Percentiles rank a stretch among this genome's conserved stretches.
phyloP scores from a whole-genome alignment of 2,329 filamentous ascomycete species.

The Penicillium palitans region DNA sequence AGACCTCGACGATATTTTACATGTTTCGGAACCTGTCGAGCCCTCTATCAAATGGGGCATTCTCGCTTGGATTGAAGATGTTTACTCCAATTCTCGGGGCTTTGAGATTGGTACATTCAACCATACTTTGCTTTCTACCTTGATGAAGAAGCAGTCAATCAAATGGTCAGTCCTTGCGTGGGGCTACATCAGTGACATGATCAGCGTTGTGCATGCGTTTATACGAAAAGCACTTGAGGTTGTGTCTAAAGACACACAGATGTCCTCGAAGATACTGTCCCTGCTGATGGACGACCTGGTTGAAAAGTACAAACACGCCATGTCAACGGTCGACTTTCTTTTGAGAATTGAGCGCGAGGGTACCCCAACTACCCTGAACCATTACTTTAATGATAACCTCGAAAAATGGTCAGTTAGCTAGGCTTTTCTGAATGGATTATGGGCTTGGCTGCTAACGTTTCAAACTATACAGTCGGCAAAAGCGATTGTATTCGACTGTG shows the following conservation, averaged over 20 bases:
- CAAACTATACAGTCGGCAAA: not conserved
- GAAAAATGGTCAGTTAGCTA: conserved; percentile 29
- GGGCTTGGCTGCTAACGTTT: not conserved
- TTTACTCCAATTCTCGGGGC: not conserved
- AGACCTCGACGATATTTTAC: not conserved
- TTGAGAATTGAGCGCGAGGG: conserved; percentile 52
- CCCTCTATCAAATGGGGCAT: not conserved
- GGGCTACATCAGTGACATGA: conserved; percentile 53
- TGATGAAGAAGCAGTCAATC: conserved; percentile 55
- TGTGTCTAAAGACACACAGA: conserved; percentile 47
- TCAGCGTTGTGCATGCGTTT: conserved; percentile 56
- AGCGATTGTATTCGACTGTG: not conserved
- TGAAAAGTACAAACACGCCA: conserved; percentile 31
- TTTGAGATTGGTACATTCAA: not conserved
- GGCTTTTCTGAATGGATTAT: not conserved
- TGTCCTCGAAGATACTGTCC: conserved; percentile 47
- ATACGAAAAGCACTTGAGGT: conserved; percentile 45
- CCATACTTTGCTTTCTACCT: not conserved
- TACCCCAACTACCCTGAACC: conserved; percentile 53
- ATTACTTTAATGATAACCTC: conserved; percentile 52
- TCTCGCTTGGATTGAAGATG: not conserved
- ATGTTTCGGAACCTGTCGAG: not conserved
- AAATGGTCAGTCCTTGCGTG: conserved; percentile 55
- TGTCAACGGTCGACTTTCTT: conserved; percentile 29
- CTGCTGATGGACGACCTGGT: conserved; percentile 49